Conservation (phyloP, 257 asterid genomes). For the Ballota nigra region DNA sequence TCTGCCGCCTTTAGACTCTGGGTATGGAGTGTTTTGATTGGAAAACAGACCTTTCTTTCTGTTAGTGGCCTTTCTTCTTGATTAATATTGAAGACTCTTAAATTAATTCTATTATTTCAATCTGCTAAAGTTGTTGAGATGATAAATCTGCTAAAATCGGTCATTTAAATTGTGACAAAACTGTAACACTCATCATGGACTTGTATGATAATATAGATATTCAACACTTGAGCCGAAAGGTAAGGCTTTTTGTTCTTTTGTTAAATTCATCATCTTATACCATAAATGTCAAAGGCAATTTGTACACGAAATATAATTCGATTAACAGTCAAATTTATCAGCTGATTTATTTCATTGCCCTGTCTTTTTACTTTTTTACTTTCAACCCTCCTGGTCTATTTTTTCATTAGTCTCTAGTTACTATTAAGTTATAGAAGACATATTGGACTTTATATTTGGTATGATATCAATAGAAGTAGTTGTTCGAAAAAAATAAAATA, state of each 20-base stretch:
- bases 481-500: background rate
- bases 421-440: slow-evolving; percentile 2
- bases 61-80: slow-evolving; percentile 47
- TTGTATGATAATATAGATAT: slow-evolving; percentile 38
- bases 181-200: slow-evolving; percentile 41
- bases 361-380: background rate
- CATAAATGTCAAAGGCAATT: slow-evolving; percentile 30
- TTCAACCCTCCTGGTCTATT: background rate
- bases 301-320: slow-evolving; percentile 20
- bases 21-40: slow-evolving; percentile 32
- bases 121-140: slow-evolving; percentile 33
- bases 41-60: slow-evolving; percentile 35
- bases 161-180: slow-evolving; percentile 34
- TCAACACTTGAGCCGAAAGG: slow-evolving; percentile 59
- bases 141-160: slow-evolving; percentile 22
- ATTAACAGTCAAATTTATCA: slow-evolving; percentile 8
- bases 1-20: slow-evolving; percentile 27
- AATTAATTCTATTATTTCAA: slow-evolving; percentile 20
- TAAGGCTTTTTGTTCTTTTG: slow-evolving; percentile 37
- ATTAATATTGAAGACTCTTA: slow-evolving; percentile 37
- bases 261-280: slow-evolving; percentile 30
- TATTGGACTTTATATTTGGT: slow-evolving; percentile 13
- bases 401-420: background rate
- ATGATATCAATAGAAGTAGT: slow-evolving; percentile 9
- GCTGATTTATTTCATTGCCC: slow-evolving; percentile 15